Base-by-base conservation (phyloP, 2,329 filamentous ascomycete species). In the Clonostachys sp. region DNA sequence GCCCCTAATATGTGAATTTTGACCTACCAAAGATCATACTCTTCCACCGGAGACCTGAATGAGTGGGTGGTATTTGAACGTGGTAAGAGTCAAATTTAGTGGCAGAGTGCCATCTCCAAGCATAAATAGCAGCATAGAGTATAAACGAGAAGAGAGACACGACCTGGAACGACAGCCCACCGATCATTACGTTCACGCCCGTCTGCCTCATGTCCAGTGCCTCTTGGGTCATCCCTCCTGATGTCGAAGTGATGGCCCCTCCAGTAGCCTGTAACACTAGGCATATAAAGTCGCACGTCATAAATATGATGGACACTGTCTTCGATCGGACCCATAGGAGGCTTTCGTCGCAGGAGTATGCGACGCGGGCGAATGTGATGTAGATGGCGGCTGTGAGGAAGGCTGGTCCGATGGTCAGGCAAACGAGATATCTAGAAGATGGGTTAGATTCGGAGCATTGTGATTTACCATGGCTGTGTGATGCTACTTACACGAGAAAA, bases 321-420 rank as follows among this genome's bases (percentile, higher is more conserved):
- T 51, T 51, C 3, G 66, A 64, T 9, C 49, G 35, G 48, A 67
- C 55, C n/a, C 58, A 57, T n/a, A 61, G 63, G 2, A 62, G 48
- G 4, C 69, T 62, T 2, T 65, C 58, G 0, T 71, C 72, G 49
- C 71, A 75, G 5, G 65, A 67, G 47, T 61, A 59, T 24, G 76
- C 71, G 50, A 77, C 71, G 42, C 66, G 63, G 14, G 70, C 60
- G 36, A 86, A 65, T 49, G 76, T 81, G 44, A 86, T 66, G 57
- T 86, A 87, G 48, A 86, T 77, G 3, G 73, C 78, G 1, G 80
- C 83, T 3, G 78, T 74, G 54, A 85, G 67, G 61, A 85, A 85
- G 1, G 81, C 81, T 0, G 83, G 83, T 1, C 68, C 82, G 47
- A 86, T 73, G 2, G 82, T 86, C 39, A 87, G 66, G 47, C 73